Percentiles rank a stretch among this genome's conserved stretches.
These are phyloP conservation scores for Cerrena zonata DNA, from an alignment of 1,284 basidiomycete genomes.

Conservation along the genomic window DNA sequence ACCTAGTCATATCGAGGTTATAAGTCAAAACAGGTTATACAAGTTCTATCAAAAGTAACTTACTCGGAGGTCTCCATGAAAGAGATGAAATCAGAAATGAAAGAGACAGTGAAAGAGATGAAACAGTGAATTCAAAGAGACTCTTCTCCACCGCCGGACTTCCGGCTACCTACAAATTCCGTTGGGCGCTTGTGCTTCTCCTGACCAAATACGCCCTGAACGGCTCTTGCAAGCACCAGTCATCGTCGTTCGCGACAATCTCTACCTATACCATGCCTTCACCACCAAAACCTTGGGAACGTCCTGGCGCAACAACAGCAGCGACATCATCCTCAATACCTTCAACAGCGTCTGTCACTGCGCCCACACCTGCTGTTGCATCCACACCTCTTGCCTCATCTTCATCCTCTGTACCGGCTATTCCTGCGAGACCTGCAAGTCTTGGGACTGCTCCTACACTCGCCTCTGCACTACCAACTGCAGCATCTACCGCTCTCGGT, in stretches of 20 bases:
- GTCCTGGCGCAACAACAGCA: constrained; percentile 36
- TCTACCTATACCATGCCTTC: constrained; percentile 60
- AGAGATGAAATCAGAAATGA: too few relatives aligned
- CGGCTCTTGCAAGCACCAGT: neutral
- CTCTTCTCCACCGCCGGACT: too few relatives aligned
- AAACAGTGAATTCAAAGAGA: too few relatives aligned
- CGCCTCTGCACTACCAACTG: constrained; percentile 17
- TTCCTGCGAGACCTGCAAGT: constrained; percentile 39
- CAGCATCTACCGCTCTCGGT: constrained; percentile 13
- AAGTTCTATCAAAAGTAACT: too few relatives aligned
- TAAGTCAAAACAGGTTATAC: too few relatives aligned
- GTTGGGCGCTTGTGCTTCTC: too few relatives aligned
- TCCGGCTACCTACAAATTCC: too few relatives aligned
- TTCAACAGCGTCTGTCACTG: constrained; percentile 21
- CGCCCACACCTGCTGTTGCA: constrained; percentile 13
- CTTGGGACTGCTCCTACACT: constrained; percentile 24
- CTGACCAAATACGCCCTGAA: too few relatives aligned
- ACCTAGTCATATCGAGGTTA: too few relatives aligned
- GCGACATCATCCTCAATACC: constrained; percentile 25
- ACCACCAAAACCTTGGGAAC: constrained; percentile 83
- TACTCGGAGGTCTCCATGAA: too few relatives aligned
- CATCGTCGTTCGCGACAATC: constrained; percentile 5
- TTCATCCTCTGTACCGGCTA: constrained; percentile 23
- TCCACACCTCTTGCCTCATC: constrained; percentile 12
- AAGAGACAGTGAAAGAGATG: too few relatives aligned